These are phyloP conservation scores for Fusarium aywerte DNA, from an alignment of 2,329 filamentous ascomycete species.

Conservation along the genomic window DNA sequence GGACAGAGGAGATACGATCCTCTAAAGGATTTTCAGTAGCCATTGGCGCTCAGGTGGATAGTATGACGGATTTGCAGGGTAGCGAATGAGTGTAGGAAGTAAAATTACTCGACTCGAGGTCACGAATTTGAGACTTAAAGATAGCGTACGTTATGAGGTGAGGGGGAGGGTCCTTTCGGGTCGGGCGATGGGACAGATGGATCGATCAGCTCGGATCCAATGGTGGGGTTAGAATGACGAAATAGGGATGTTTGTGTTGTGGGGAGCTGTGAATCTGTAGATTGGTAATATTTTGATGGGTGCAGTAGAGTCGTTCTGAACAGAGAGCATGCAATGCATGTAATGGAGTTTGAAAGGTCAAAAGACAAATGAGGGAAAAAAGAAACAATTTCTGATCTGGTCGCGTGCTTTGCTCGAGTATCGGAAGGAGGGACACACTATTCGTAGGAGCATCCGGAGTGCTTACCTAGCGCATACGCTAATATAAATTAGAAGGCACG, in stretches of 20 bases:
- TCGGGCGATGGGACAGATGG: conserved; percentile 33
- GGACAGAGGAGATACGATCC: conserved; percentile 50
- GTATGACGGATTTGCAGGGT: background rate
- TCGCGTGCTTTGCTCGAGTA: conserved; percentile 32
- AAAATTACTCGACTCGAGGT: conserved; percentile 6
- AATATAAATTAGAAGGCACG: background rate
- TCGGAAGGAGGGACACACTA: conserved; percentile 13
- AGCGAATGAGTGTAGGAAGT: background rate
- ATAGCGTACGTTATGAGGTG: conserved; percentile 28
- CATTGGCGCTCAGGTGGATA: conserved; percentile 28
- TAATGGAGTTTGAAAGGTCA: background rate
- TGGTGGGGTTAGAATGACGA: conserved; percentile 39
- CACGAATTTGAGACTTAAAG: conserved; percentile 9
- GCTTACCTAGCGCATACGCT: conserved; percentile 16
- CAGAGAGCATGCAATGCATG: background rate
- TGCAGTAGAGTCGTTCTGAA: no score
- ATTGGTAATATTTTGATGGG: background rate
- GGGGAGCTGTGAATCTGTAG: conserved; percentile 3
- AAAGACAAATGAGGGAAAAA: background rate
- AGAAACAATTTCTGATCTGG: conserved; percentile 7
- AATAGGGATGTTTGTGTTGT: conserved; percentile 29
- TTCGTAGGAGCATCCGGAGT: conserved; percentile 20
- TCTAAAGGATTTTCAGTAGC: conserved; percentile 44
- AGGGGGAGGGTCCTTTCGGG: conserved; percentile 32
- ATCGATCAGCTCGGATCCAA: conserved; percentile 32